Base-by-base conservation (phyloP, 202 grass and related monocot genomes). In the Zoysia matrella region DNA sequence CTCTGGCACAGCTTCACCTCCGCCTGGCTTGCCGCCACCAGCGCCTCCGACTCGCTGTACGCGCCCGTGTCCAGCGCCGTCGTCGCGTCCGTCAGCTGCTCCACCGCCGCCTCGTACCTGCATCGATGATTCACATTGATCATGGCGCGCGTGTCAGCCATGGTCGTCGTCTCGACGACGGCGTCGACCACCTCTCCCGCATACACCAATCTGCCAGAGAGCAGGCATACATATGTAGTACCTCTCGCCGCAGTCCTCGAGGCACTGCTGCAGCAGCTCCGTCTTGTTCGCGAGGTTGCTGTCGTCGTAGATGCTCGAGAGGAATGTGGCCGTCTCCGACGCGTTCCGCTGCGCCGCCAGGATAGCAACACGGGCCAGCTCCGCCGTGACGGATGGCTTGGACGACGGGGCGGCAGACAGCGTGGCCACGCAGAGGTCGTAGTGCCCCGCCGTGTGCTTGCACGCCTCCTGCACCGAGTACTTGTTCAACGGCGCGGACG, bases 91-190 rank as follows among this genome's bases (percentile, higher is more conserved):
- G 78, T 76, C 16, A 97, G 85, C 67, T 92, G 87, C 79, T 97
- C 89, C 80, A 90, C 88, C 15, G 87, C 89, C 54, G 89, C 86
- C 61, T 88, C 87, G 63, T 97, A 94, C 83, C 88, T 89, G 63
- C 76, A 78, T 18, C 22, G 8, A 39, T 65, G 30, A 36, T 36
- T 36, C 30, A 36, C 30, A 36, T 36, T 36, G 30, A 36, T 36
- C 30, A 36, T 36, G 30, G 30, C 30, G 30, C 30, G 30, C 4
- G 13, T 12, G 40, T 49, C 30, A 55, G 52, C 69, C 79, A 45
- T 52, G 69, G 39, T 12, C 62, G 1, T 41, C 62, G 39, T 36
- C 30, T 36, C 1, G 30, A 36, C 30, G 30, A 36, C 30, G 30
- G 30, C 30, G 12, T 4, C 22, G 51, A 53, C 11, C 51, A 53